A percentile compares a stretch with the other conserved stretches of the same genome.
phyloP scores from a whole-genome alignment of 441 rosid species.

The Lepidium campestre region DNA sequence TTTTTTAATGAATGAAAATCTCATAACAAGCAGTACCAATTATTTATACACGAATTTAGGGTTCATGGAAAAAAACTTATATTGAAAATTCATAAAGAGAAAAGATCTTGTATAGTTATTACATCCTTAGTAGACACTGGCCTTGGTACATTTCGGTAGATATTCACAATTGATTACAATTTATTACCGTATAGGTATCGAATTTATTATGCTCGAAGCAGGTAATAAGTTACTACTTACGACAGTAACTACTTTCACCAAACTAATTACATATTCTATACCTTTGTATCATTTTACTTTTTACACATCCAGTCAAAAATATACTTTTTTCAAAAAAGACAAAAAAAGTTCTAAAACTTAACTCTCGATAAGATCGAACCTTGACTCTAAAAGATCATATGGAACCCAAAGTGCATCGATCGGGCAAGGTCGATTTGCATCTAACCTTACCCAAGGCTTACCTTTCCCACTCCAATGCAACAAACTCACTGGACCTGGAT shows the following conservation, averaged over 20 bases:
- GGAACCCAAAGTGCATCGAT: conserved; percentile 63
- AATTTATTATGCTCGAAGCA: conserved; percentile 1
- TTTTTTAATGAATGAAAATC: too few relatives aligned
- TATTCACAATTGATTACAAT: conserved; percentile 5
- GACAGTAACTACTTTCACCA: conserved; percentile 5
- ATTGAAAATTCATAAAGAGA: neutral
- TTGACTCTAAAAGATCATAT: conserved; percentile 45
- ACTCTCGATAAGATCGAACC: conserved; percentile 37
- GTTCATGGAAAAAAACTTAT: neutral
- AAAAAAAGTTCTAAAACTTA: conserved; percentile 9
- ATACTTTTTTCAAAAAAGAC: neutral
- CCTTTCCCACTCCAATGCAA: conserved; percentile 80
- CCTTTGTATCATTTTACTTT: neutral
- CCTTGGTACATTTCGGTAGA: conserved; percentile 1
- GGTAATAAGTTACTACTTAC: neutral
- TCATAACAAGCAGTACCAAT: neutral
- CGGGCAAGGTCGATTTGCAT: conserved; percentile 44
- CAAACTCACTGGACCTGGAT: conserved; percentile 63
- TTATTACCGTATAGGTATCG: conserved; percentile 5
- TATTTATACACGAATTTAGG: too few relatives aligned
- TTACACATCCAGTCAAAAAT: conserved; percentile 12
- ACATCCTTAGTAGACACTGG: neutral
- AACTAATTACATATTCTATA: neutral
- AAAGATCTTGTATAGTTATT: neutral
- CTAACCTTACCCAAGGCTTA: conserved; percentile 61